phyloP scores from a whole-genome alignment of 768 basidiomycete species.

The Suillus paluster region DNA sequence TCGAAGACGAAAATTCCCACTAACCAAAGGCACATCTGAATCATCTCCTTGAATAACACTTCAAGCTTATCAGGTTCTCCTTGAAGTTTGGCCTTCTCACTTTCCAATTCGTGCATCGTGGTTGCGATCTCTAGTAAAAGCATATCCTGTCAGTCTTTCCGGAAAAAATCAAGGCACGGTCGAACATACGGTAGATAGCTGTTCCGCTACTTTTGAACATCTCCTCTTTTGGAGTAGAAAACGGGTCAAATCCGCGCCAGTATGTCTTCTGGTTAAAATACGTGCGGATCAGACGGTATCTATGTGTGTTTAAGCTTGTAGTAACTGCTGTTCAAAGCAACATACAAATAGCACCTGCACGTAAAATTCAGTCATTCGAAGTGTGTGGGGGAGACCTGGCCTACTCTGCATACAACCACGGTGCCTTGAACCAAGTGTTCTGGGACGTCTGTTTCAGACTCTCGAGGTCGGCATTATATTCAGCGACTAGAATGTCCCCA shows the following conservation, averaged over 20 bases:
- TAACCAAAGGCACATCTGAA: constrained; percentile 88
- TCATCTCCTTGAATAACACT: constrained; percentile 80
- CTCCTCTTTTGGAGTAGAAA: constrained; percentile 75
- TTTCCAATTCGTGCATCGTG: constrained; percentile 68
- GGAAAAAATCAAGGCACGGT: too few relatives aligned
- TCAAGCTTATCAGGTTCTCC: constrained; percentile 57
- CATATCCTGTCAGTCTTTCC: not conserved
- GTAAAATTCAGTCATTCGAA: constrained; percentile 3
- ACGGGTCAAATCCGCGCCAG: constrained; percentile 86
- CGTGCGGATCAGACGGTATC: constrained; percentile 83
- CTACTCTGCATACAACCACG: constrained; percentile 97
- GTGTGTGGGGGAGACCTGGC: constrained; percentile 32
- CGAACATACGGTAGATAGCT: constrained; percentile 74
- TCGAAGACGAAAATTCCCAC: constrained; percentile 14
- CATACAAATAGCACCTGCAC: constrained; percentile 74
- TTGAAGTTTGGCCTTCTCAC: constrained; percentile 47
- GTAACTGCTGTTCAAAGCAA: constrained; percentile 15
- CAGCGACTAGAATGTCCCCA: constrained; percentile 65
- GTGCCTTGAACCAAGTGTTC: constrained; percentile 88
- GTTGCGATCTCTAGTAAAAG: constrained; percentile 64
- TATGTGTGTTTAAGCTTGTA: constrained; percentile 30
- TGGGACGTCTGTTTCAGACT: constrained; percentile 48
- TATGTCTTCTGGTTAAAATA: constrained; percentile 67
- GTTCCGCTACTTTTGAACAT: constrained; percentile 80
- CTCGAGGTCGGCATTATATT: constrained; percentile 80